Conservation (phyloP, 2,329 filamentous ascomycete species). For the Fusarium abutilonis region DNA sequence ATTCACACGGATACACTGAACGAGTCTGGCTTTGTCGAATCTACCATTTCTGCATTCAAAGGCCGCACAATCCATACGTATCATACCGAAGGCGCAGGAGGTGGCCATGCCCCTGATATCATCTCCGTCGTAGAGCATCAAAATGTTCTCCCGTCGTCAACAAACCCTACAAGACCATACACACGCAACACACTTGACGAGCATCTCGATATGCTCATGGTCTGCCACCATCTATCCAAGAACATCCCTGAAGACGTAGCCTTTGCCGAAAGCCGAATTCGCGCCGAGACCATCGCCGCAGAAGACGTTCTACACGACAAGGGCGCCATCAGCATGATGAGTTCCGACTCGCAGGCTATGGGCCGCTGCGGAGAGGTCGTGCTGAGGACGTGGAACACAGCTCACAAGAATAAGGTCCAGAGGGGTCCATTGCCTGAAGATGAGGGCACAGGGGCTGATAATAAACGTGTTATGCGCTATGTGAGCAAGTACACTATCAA, state of each 20-base stretch:
- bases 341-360: constrained; percentile 95
- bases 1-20: constrained; percentile 98
- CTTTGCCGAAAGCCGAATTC: constrained; percentile 93
- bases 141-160: constrained; percentile 90
- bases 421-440: constrained; percentile 82
- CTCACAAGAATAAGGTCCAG: constrained; percentile 94
- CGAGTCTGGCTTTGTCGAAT: constrained; percentile 96
- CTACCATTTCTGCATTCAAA: constrained; percentile 86
- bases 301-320: constrained; percentile 96
- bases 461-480: constrained; percentile 91
- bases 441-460: constrained; percentile 81
- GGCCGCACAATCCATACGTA: constrained; percentile 93
- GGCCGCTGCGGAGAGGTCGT: constrained; percentile 95
- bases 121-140: constrained; percentile 89
- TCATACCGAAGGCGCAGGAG: constrained; percentile 94
- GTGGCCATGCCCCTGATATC: constrained; percentile 95
- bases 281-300: constrained; percentile 94
- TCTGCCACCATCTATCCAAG: constrained; percentile 92
- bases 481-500: constrained; percentile 97
- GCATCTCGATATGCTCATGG: constrained; percentile 98
- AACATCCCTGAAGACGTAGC: constrained; percentile 96
- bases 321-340: constrained; percentile 98
- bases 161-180: constrained; percentile 91
- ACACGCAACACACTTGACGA: constrained; percentile 94
- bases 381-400: constrained; percentile 93